Evolutionary conservation across 768 basidiomycete genomes (phyloP), one percentile per base, ranked within the genome.

Genomic region (Lyophyllum shimeji): DNA sequence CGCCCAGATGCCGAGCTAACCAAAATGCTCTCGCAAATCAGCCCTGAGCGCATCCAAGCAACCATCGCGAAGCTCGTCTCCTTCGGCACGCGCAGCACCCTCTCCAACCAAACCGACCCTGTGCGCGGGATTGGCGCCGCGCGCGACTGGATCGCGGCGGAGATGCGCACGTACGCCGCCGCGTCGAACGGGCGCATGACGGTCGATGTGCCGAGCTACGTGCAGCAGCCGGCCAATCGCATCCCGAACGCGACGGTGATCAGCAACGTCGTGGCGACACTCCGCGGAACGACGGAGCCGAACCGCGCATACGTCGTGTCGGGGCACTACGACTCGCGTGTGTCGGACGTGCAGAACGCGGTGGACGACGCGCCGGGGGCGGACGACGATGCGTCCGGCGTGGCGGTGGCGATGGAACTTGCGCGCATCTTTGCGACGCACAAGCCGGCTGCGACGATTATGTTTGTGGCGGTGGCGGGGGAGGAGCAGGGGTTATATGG

Each of bases 401-500:
- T 82, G 13, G 82, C 82, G 9, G 71, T 82, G n/a, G 75, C 76
- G 0, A 76, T 82, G 74, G 81, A 82, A 62, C 68, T 83, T 12
- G 77, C 80, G 2, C 69, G 82, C 18, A 70, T 84, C 5, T 74
- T 82, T 71, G 77, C 80, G n/a, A 73, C 71, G 2, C 75, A 78
- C 47, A 63, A 69, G 8, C 74, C 80, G 2, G 70, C 70, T 4
- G 78, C 82, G 17, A 83, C 81, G 2, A 78, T 82, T 56, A 77
- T 83, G 61, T 80, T 82, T 40, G 77, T 74, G 1, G 78, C 75
- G 2, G 80, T 83, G 7, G 73, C 75, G 4, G 81, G 80, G 7
- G 81, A 82, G 62, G 81, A 82, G 57, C 82, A 84, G 58, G 79
- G 78, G 1, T 63, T 82, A 7, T 79, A 69, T 57, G 81, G 81